phyloP scores from a whole-genome alignment of 2,329 filamentous ascomycete species.

The Lachnellula willkommii region DNA sequence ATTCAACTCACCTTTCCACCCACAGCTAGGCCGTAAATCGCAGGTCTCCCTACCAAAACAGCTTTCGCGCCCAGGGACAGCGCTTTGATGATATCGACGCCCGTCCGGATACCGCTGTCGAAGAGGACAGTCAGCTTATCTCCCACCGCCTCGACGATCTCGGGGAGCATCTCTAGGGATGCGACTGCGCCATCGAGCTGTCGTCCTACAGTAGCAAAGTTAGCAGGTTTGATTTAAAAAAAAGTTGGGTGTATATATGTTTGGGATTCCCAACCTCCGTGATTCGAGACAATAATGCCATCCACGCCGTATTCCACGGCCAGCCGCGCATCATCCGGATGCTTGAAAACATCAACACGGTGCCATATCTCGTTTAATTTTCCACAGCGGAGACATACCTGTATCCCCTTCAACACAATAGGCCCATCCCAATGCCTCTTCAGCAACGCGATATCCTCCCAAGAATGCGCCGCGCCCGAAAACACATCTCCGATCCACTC shows the following conservation, averaged over 20 bases:
- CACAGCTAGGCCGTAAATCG: conserved; percentile 52
- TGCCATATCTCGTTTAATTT: too few species aligned
- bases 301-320: conserved; percentile 42
- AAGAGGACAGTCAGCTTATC: conserved; percentile 55
- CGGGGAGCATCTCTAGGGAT: conserved; percentile 51
- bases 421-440: conserved; percentile 57
- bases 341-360: conserved; percentile 12
- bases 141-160: conserved; percentile 58
- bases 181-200: conserved; percentile 52
- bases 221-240: background rate
- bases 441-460: conserved; percentile 57
- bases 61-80: conserved; percentile 50
- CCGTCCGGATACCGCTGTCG: conserved; percentile 52
- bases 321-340: conserved; percentile 43
- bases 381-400: conserved; percentile 17
- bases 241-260: background rate
- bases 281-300: conserved; percentile 53
- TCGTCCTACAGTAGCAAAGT: conserved; percentile 32
- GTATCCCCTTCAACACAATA: conserved; percentile 57
- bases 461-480: conserved; percentile 48
- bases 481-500: conserved; percentile 51
- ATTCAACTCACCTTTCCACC: conserved; percentile 38
- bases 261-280: conserved; percentile 45
- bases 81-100: conserved; percentile 54
- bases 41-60: conserved; percentile 52